Conservation (phyloP, 257 asterid species). For the Avicennia marina region DNA sequence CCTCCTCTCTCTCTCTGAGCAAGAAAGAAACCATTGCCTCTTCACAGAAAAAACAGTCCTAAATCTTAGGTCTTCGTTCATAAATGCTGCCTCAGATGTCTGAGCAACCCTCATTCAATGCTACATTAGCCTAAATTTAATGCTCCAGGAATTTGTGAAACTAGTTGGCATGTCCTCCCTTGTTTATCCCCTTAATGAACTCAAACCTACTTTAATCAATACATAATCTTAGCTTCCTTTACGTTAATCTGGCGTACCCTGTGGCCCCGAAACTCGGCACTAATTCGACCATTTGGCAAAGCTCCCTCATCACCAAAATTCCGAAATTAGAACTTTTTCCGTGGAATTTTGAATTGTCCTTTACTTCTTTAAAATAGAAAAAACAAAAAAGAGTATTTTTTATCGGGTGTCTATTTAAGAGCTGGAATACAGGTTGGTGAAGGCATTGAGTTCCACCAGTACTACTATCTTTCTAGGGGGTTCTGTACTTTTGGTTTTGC, state of each 20-base stretch:
- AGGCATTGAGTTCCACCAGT: too few species aligned
- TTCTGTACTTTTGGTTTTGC: background rate
- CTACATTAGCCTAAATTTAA: conserved; percentile 17
- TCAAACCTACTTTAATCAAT: background rate
- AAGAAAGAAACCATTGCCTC: conserved; percentile 28
- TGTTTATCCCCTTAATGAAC: background rate
- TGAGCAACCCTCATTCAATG: conserved; percentile 32
- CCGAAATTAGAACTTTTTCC: too few species aligned
- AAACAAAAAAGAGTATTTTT: too few species aligned
- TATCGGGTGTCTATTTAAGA: too few species aligned
- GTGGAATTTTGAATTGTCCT: too few species aligned
- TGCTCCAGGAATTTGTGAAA: conserved; percentile 28
- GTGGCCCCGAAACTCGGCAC: too few species aligned
- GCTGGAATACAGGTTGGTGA: too few species aligned
- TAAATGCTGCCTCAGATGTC: conserved; percentile 46
- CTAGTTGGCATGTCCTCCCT: background rate
- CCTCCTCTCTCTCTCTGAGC: too few species aligned
- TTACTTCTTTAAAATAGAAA: too few species aligned
- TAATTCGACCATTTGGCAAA: too few species aligned
- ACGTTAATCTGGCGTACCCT: too few species aligned
- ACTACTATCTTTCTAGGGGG: background rate
- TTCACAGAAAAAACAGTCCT: conserved; percentile 23
- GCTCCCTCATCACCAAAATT: background rate
- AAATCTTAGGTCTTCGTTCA: conserved; percentile 26
- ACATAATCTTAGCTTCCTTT: background rate